phyloP scores from a whole-genome alignment of 2,329 filamentous ascomycete species.

The Boeremia exigua region DNA sequence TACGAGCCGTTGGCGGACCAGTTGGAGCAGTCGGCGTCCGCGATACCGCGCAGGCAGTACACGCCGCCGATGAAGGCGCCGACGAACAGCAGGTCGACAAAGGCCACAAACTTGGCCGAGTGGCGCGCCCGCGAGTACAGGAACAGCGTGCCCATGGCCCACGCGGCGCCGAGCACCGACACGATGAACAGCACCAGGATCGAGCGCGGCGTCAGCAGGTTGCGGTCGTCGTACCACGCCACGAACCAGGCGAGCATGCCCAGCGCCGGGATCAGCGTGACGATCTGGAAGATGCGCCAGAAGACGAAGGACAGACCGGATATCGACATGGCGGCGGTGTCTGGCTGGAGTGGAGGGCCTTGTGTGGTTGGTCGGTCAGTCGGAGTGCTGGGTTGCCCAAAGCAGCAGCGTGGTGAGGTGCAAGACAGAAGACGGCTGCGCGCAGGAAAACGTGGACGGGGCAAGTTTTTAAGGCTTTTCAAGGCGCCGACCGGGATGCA shows the following conservation, averaged over 20 bases:
- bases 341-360: background rate
- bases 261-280: slow-evolving; percentile 67
- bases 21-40: slow-evolving; percentile 70
- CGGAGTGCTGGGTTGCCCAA: background rate
- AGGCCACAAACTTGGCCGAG: slow-evolving; percentile 65
- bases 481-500: slow-evolving; percentile 10
- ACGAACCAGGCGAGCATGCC: slow-evolving; percentile 69
- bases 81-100: slow-evolving; percentile 67
- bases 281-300: slow-evolving; percentile 66
- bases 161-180: slow-evolving; percentile 65
- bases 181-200: slow-evolving; percentile 71
- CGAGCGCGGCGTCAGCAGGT: slow-evolving; percentile 64
- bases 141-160: slow-evolving; percentile 66
- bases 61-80: slow-evolving; percentile 68
- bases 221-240: slow-evolving; percentile 62
- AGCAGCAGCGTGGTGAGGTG: background rate
- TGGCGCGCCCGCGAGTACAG: slow-evolving; percentile 65
- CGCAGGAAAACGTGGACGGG: slow-evolving; percentile 6
- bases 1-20: slow-evolving; percentile 61
- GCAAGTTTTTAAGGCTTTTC: slow-evolving; percentile 9
- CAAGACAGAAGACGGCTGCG: background rate
- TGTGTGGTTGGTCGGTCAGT: background rate
- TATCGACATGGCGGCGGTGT: slow-evolving; percentile 51
- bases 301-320: slow-evolving; percentile 66
- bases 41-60: slow-evolving; percentile 63